These are phyloP conservation scores for Zygotorulaspora mrakii DNA, from an alignment of 1,139 yeast genomes.

Conservation along the genomic window DNA sequence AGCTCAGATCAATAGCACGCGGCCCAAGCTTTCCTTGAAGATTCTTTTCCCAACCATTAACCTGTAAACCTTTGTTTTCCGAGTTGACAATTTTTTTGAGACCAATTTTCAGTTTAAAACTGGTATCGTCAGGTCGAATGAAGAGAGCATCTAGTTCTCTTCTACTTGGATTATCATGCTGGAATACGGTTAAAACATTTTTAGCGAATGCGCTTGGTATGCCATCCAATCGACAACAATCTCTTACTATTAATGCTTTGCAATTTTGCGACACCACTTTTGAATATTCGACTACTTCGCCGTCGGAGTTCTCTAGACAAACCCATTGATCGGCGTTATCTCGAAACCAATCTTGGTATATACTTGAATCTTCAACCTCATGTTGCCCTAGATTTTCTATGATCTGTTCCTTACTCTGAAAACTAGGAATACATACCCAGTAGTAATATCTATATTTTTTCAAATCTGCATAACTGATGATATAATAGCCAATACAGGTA, in stretches of 20 bases:
- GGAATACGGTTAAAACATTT: slow-evolving; percentile 60
- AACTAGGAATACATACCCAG: slow-evolving; percentile 81
- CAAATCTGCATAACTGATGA: slow-evolving; percentile 78
- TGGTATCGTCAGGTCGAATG: slow-evolving; percentile 32
- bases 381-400: slow-evolving; percentile 10
- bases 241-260: slow-evolving; percentile 51
- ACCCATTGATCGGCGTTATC: slow-evolving; percentile 30
- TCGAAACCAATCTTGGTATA: slow-evolving; percentile 21
- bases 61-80: slow-evolving; percentile 36
- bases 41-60: slow-evolving; percentile 90
- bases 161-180: slow-evolving; percentile 39
- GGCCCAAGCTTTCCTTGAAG: slow-evolving; percentile 70
- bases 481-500: slow-evolving; percentile 41
- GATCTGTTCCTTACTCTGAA: slow-evolving; percentile 44
- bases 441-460: slow-evolving; percentile 83
- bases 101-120: slow-evolving; percentile 27
- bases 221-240: slow-evolving; percentile 49
- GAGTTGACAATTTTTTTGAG: slow-evolving; percentile 13
- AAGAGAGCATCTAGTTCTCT: slow-evolving; percentile 42
- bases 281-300: slow-evolving; percentile 22
- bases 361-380: slow-evolving; percentile 8
- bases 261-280: slow-evolving; percentile 13
- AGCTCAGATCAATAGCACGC: slow-evolving; percentile 74
- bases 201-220: slow-evolving; percentile 61
- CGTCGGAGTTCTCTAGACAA: slow-evolving; percentile 23